These are phyloP conservation scores for Cunninghamia lanceolata DNA, from an alignment of 75 land plant species.

Conservation along the genomic window DNA sequence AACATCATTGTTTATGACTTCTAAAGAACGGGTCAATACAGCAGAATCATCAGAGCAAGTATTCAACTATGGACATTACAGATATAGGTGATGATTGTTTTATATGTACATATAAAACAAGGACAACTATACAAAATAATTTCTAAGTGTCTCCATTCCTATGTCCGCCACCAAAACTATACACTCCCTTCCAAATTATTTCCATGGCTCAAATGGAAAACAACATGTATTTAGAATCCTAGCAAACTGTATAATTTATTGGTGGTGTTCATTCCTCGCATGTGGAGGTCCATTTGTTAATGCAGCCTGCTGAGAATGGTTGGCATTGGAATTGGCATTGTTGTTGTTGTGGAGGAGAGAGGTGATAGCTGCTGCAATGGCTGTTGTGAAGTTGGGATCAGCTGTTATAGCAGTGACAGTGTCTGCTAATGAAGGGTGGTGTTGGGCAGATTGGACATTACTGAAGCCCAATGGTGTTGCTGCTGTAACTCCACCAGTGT, in stretches of 20 bases:
- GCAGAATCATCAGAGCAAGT: no score
- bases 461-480: not conserved
- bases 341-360: constrained; percentile 37
- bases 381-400: constrained; percentile 79
- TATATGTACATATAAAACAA: no score
- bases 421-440: constrained; percentile 32
- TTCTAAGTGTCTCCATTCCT: no score
- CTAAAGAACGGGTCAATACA: no score
- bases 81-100: no score
- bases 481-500: not conserved
- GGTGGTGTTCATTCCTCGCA: not conserved
- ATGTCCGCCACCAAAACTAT: no score
- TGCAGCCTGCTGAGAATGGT: not conserved
- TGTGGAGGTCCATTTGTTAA: not conserved
- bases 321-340: constrained; percentile 1
- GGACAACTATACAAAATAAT: no score
- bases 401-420: constrained; percentile 51
- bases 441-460: not conserved
- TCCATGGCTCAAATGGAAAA: no score
- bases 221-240: no score
- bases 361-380: constrained; percentile 69
- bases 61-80: no score
- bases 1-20: no score
- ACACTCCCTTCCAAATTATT: no score
- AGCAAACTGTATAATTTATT: not conserved